Conservation (phyloP, 805 yeast species). For the Pichia cabralensis region DNA sequence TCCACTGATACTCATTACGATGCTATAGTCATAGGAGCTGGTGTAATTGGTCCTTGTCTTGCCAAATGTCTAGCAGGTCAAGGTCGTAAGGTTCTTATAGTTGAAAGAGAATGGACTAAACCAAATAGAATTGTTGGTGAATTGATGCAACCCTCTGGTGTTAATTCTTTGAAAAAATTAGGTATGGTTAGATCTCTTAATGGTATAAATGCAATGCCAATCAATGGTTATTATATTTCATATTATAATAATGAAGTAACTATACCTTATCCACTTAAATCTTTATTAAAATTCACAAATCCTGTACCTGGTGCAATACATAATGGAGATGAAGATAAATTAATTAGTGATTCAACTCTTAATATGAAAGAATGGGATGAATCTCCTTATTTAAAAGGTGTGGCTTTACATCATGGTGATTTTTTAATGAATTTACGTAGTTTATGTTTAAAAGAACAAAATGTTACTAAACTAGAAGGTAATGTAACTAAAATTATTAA, state of each 20-base stretch:
- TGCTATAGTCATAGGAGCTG: constrained; percentile 94
- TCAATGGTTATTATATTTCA: constrained; percentile 72
- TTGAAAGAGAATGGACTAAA: constrained; percentile 83
- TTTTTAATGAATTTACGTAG: constrained; percentile 68
- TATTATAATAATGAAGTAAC: constrained; percentile 47
- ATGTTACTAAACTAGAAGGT: constrained; percentile 74
- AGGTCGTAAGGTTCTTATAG: constrained; percentile 69
- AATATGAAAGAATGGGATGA: constrained; percentile 45
- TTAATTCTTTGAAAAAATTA: constrained; percentile 67
- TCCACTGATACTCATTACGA: constrained; percentile 38
- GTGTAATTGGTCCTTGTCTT: constrained; percentile 89
- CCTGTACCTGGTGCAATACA: constrained; percentile 44
- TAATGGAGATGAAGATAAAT: constrained; percentile 48
- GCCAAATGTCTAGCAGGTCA: constrained; percentile 87
- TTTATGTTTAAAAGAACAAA: constrained; percentile 58
- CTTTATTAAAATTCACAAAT: constrained; percentile 33
- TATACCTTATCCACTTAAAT: constrained; percentile 66
- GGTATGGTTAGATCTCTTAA: constrained; percentile 75
- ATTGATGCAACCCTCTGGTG: constrained; percentile 94
- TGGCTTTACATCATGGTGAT: constrained; percentile 88
- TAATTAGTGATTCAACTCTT: constrained; percentile 40
- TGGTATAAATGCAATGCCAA: constrained; percentile 67
- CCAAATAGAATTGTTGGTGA: constrained; percentile 98
- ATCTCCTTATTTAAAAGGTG: constrained; percentile 54
- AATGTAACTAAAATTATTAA: constrained; percentile 63